Base-by-base conservation (phyloP, 331 rosid genomes). In the Rosa hybrid region DNA sequence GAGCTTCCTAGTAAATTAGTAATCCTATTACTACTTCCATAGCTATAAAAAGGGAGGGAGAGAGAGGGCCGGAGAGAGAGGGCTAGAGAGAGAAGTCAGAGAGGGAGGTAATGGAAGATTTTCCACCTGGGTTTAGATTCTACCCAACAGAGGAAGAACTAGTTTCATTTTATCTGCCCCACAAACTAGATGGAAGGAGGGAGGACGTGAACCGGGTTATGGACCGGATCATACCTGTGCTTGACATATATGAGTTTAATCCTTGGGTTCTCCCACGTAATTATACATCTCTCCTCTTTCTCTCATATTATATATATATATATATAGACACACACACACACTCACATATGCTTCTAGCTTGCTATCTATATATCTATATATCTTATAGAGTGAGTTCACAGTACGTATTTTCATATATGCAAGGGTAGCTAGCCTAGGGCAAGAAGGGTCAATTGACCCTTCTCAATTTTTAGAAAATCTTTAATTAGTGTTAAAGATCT, bases 91-190 rank as follows among this genome's bases (percentile, higher is more conserved):
- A 51, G 18, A 9, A 13, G 2, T 11, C 42, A 85, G 12, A 57
- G 1, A 2, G 27, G 12, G 23, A 57, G 21, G 44, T 12, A 62
- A 88, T 90, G 94, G 89, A 59, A 21, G 78, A 83, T 78, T 82
- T 90, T 74, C 74, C 92, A 76, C 96, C 94, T 10, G 97, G 98
- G 78, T 92, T 85, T 84, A 89, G 97, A 42, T 94, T 94, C 88
- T 92, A 88, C 81, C 98, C 97, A 0, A 94, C 97, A 1, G 97
- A 94, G 84, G 97, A 92, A 75, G 98, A 94, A 68, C 80, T 94
- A 27, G 80, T 92, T 62, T 83, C 87, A 0, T 91, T 91, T 84
- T 92, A 90, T 81, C 86, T 94, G 25, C 86, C 45, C 2, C 86
- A 85, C 41, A 92, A 90, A 86, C 91, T 94, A 14, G 86, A 92